A percentile compares a stretch with the other conserved stretches of the same genome.
Evolutionary conservation across 1,139 yeast species (phyloP).

Genomic region (Kodamaea alishanica): DNA sequence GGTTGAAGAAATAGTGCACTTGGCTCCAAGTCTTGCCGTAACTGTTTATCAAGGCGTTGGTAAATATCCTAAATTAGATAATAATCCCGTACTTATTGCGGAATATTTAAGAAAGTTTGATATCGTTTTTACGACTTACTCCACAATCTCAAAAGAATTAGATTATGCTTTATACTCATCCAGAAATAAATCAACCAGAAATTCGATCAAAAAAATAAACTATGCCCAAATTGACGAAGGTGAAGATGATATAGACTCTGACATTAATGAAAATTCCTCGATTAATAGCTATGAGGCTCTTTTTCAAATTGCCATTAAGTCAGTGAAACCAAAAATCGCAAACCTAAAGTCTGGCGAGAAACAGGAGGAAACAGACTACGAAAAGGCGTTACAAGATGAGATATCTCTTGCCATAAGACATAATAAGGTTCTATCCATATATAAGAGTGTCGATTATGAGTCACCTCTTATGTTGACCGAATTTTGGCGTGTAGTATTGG

Average conservation of each 20-base stretch:
- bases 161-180: slow-evolving; percentile 77
- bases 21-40: slow-evolving; percentile 56
- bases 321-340: slow-evolving; percentile 29
- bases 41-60: slow-evolving; percentile 62
- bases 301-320: slow-evolving; percentile 28
- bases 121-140: slow-evolving; percentile 78
- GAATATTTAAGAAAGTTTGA: slow-evolving; percentile 56
- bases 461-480: slow-evolving; percentile 83
- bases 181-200: slow-evolving; percentile 51
- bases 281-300: slow-evolving; percentile 25
- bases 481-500: slow-evolving; percentile 85
- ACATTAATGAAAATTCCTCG: slow-evolving; percentile 3
- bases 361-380: slow-evolving; percentile 33
- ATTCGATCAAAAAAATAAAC: slow-evolving; percentile 17
- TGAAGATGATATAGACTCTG: slow-evolving; percentile 8
- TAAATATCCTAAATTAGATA: slow-evolving; percentile 40
- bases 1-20: slow-evolving; percentile 64
- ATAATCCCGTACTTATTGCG: slow-evolving; percentile 42
- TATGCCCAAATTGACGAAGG: slow-evolving; percentile 10
- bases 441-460: slow-evolving; percentile 49
- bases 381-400: slow-evolving; percentile 36
- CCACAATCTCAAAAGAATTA: slow-evolving; percentile 66
- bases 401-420: slow-evolving; percentile 31
- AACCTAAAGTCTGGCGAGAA: slow-evolving; percentile 21
- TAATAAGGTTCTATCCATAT: slow-evolving; percentile 25